Base-by-base conservation (phyloP, 2,329 filamentous ascomycete species). In the Cordyceps fumosorosea region DNA sequence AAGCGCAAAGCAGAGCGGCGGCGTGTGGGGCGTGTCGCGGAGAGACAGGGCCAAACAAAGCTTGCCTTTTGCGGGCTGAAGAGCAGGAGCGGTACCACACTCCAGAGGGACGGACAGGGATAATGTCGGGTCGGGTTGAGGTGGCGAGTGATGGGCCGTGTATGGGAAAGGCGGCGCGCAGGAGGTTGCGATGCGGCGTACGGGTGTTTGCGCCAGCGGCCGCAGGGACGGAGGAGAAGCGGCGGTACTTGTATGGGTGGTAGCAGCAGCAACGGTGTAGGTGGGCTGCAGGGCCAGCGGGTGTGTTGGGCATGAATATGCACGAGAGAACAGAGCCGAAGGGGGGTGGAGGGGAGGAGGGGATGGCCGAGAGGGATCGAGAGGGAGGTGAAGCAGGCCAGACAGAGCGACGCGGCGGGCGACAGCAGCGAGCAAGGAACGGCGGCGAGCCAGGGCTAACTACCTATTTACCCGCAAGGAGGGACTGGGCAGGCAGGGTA, bases 271-370 rank as follows among this genome's bases (percentile, higher is more conserved):
- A 22, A 34, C 48, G 44, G 32, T 60, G 48, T 52, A 51, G 26
- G 50, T 29, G 48, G 57, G 48, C 37, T 60, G 57, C 57, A 60
- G 48, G 47, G 20, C 47, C 24, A 60, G 57, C 57, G 48, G 57
- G 48, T 52, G 57, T 60, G 48, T 60, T 60, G 57, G 57, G 57
- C 48, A 53, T 53, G 48, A 60, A 60, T 60, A 60, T 60, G 57
- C 57, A 52, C 40, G 45, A 59, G 32, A 40, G 45, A 51, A 24
- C 56, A 59, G 47, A 47, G 45, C 47, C 45, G 16, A 18, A 45
- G 47, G 57, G 56, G 47, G 45, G 37, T 20, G 56, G 32, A 29
- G 57, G 24, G 34, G 57, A 42, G 20, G 32, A 22, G 53, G 47
- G 48, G 18, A 24, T 34, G 34, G 48, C 37, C 48, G 44, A 22